phyloP scores from a whole-genome alignment of 1,139 yeast species.

The Tardiomyces depauwii region DNA sequence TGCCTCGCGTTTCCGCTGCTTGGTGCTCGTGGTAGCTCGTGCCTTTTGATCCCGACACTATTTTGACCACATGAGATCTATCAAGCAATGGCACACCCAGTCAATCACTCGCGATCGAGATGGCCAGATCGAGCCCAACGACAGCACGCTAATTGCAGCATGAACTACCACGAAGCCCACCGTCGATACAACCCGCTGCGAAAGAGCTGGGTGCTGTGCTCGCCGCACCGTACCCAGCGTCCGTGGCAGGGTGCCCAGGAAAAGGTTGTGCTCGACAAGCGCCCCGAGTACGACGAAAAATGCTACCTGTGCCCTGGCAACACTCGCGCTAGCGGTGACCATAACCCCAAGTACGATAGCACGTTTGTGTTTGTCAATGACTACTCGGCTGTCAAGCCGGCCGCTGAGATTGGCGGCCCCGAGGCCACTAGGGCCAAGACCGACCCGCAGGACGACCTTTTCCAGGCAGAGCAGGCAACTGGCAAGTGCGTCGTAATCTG shows the following conservation, averaged over 20 bases:
- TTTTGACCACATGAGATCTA: too few relatives aligned
- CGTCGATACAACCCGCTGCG: slow-evolving; percentile 60
- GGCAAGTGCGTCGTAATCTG: slow-evolving; percentile 68
- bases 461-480: slow-evolving; percentile 48
- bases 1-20: too few relatives aligned
- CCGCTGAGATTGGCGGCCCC: slow-evolving; percentile 7
- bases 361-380: slow-evolving; percentile 60
- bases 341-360: slow-evolving; percentile 44
- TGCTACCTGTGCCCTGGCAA: slow-evolving; percentile 73
- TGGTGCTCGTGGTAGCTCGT: too few relatives aligned
- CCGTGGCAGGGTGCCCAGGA: slow-evolving; percentile 80
- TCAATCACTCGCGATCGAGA: too few relatives aligned
- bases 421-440: slow-evolving; percentile 7
- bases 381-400: slow-evolving; percentile 51
- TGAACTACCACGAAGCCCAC: slow-evolving; percentile 30
- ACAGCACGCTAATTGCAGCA: neutral
- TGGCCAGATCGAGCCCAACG: too few relatives aligned
- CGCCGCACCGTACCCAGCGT: slow-evolving; percentile 69
- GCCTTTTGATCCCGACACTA: too few relatives aligned
- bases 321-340: slow-evolving; percentile 43
- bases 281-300: slow-evolving; percentile 50
- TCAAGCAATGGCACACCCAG: too few relatives aligned
- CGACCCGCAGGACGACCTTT: slow-evolving; percentile 30
- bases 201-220: slow-evolving; percentile 53
- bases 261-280: slow-evolving; percentile 31